Evolutionary conservation across 805 yeast genomes (phyloP).

Genomic region (Komagataella pastoris): DNA sequence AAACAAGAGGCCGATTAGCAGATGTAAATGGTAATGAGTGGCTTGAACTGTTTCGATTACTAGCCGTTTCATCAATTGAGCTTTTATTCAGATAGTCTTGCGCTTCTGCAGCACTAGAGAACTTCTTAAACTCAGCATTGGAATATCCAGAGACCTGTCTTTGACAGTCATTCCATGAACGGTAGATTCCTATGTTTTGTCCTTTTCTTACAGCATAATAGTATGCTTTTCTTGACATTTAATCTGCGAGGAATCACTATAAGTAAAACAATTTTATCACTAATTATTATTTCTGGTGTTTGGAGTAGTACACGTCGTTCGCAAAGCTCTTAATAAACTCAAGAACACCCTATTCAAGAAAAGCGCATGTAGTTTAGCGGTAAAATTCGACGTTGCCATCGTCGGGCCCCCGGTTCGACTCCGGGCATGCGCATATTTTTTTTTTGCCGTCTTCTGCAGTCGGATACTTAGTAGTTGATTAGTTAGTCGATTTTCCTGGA

Average conservation of each 20-base stretch:
- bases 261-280: too few relatives aligned
- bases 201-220: slow-evolving; percentile 48
- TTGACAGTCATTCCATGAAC: slow-evolving; percentile 44
- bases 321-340: not conserved
- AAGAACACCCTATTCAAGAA: not conserved
- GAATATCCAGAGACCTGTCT: slow-evolving; percentile 39
- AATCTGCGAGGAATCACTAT: not conserved
- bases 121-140: slow-evolving; percentile 46
- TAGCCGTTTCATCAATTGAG: not conserved
- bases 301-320: not conserved
- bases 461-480: too few relatives aligned
- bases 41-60: not conserved
- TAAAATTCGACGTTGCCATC: slow-evolving; percentile 1
- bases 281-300: too few relatives aligned
- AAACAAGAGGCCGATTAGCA: not conserved
- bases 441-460: not conserved
- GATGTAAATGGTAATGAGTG: not conserved
- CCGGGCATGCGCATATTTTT: slow-evolving; percentile 2
- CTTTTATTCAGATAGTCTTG: slow-evolving; percentile 18
- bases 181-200: slow-evolving; percentile 40
- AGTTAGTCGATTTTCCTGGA: too few relatives aligned
- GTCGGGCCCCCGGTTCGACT: slow-evolving; percentile 4
- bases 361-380: slow-evolving; percentile 1
- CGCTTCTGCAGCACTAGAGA: slow-evolving; percentile 36
- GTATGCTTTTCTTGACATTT: slow-evolving; percentile 7